Base-by-base conservation (phyloP, 225 moss, liverwort and hornwort genomes). In the Takakia lepidozioides region DNA sequence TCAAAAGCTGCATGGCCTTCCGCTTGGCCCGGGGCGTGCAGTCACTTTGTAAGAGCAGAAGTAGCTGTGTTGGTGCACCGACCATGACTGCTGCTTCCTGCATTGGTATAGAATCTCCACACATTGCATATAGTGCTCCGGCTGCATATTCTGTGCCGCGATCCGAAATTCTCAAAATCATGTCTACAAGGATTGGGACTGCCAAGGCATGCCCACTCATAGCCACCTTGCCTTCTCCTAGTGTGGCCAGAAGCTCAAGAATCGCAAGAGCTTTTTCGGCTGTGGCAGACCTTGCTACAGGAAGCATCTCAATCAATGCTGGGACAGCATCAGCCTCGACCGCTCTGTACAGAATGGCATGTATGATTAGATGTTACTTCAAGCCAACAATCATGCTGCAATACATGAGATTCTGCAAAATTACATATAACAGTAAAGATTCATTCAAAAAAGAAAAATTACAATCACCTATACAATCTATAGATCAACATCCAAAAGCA, bases 1-100 rank as follows among this genome's bases (percentile, higher is more conserved):
- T 88, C 40, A 88, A 73, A 25, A 88, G 66, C 51, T 82, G 75
- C 14, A 75, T 64, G 0, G 84, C 85, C 36, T 88, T 88, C 6
- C 85, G 43, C 55, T 88, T 88, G 0, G 88, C 88, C 10, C 88
- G 63, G 3, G 78, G 67, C 18, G 88, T 85, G 60, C 88, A 88
- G 24, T 82, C 81, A 51, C 88, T 88, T 58, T 79, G 79, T 14
- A 79, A 69, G 50, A 79, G 70, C 37, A 79, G 54, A 29, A 79
- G 29, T 11, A 79, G 66, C 39, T 79, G 73, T 7, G 79, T 79
- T 6, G 74, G 79, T 11, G 70, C 79, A 17, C 79, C 66, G 14
- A 63, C 52, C 17, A 70, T 73, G 13, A 79, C 79, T 0, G 79
- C 79, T 10, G 70, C 59, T 63, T 79, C 79, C 29, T 73, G 63